Base-by-base conservation (phyloP, 441 rosid genomes). In the Pelargonium cotyledonis region DNA sequence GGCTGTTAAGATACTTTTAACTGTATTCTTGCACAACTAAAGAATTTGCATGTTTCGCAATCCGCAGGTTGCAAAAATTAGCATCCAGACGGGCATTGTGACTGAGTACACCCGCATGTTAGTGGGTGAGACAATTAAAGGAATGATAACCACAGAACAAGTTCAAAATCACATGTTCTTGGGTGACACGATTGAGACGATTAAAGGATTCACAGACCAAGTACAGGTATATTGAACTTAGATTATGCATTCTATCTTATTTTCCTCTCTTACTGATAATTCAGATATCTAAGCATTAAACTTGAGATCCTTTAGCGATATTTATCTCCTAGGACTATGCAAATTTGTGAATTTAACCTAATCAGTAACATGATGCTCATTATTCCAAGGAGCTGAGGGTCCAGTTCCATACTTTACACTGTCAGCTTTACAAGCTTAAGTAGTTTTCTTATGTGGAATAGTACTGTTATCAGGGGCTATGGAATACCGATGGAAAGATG, bases 91-190 rank as follows among this genome's bases (percentile, higher is more conserved):
- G 31, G 84, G 91, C 6, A 70, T 85, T 18, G 72, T 81, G 40
- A 90, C 97, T 0, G 98, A 95, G 75, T 90, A 90, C 66, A 86
- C 97, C 58, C 84, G 82, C 57, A 82, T 95, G 93, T 65, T 82
- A 76, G 66, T 90, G n/a, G 70, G 84, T 8, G 94, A 90, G 82
- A 76, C 76, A 23, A 74, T 80, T 47, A 82, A 80, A 79, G 81
- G 18, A 68, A 76, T 53, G 35, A 72, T 66, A 70, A 72, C 67
- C 58, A 51, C 47, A 19, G 86, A 75, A 67, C 57, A 78, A 65
- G 68, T 49, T 8, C 65, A 46, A 38, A 84, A 75, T 8, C 41
- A 7, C 41, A 38, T 38, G 41, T 38, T 38, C 41, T 38, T 38
- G 41, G 41, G 8, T 38, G 41, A 38, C 1, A 38, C 41, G 41